Base-by-base conservation (phyloP, 192 early-diverging fungal genomes). In the Phlyctochytrium arcticum region DNA sequence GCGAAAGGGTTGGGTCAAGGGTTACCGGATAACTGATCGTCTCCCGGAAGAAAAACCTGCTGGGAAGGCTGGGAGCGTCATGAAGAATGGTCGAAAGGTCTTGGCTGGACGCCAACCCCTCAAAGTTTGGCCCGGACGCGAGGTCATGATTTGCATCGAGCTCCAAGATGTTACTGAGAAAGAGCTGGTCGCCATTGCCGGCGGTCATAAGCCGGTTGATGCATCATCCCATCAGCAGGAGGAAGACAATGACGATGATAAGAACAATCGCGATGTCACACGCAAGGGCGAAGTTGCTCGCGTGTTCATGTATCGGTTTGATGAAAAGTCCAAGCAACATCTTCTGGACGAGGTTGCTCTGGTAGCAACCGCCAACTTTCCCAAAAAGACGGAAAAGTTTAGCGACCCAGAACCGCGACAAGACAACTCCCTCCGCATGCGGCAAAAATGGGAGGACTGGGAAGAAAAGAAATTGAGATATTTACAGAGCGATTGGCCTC, bases 281-380 rank as follows among this genome's bases (percentile, higher is more conserved):
- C 30, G 30, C 50, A 53, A 53, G 29, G 69, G 67, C 30, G 63
- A 72, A 39, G 70, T 80, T 17, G 67, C 62, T 8, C 61, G 67
- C 4, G 75, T 62, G 31, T 73, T 72, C 44, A 76, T 80, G 78
- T 80, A 80, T 51, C 76, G 78, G 34, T 80, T 78, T 59, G 78
- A 80, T 54, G 63, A 77, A 26, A 60, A 51, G 6, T 17, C 62
- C 29, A 39, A 76, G 35, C 60, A 65, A 37, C 75, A 78, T 58
- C 39, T 70, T 6, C 50, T 74, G 32, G 78, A 80, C 37, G 71
- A 76, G 54, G 72, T 80, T 30, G 73, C 69, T 15, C 48, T 80
- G n/a, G 55, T 70, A 37, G 78, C 75, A 57, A 72, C 69, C n/a
- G 29, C 27, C 10, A 68, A 68, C 17, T 80, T 80, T 51, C 78